Base-by-base conservation (phyloP, 1,284 basidiomycete species). In the Coriolopsis trogii region DNA sequence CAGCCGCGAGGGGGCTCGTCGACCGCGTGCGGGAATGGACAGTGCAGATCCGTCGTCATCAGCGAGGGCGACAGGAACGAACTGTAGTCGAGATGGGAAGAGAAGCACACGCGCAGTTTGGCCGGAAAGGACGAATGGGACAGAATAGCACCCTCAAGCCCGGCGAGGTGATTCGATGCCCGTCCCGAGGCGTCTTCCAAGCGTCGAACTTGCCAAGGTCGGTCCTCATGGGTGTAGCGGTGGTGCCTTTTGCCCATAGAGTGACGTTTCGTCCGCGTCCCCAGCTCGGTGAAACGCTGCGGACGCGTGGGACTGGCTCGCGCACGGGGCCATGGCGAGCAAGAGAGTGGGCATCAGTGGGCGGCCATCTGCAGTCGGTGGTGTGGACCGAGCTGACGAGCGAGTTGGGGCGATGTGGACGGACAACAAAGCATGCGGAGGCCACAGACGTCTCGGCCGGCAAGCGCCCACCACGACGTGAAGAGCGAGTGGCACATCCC, bases 11-110 rank as follows among this genome's bases (percentile, higher is more conserved):
- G n/a, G n/a, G n/a, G n/a, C n/a, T n/a, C 23, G 38, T 33, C 31
- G 31, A 33, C 15, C 30, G 38, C 23, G 48, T 21, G 21, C 21
- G 25, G 25, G 45, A 47, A 41, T 40, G 54, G 54, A 33, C 40
- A n/a, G 46, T 39, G 56, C 51, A 51, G 56, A 58, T 58, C n/a
- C n/a, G n/a, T n/a, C 56, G 41, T 53, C 54, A 43, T 51, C 49
- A 52, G 49, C 30, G 46, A 25, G 21, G 39, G 37, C 36, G 31
- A 41, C 42, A 34, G 46, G 36, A 42, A 25, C 37, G 44, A 26
- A 31, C n/a, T n/a, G n/a, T 25, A 20, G 24, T 44, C 51, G 48
- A 48, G 41, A 47, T 34, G 41, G 30, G 42, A 34, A 28, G 16
- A 39, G 47, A 49, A 52, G 50, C 16, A 24, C 33, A 39, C 31